These are phyloP conservation scores for Xylaria sp. DNA, from an alignment of 2,329 filamentous ascomycete genomes.

Conservation along the genomic window DNA sequence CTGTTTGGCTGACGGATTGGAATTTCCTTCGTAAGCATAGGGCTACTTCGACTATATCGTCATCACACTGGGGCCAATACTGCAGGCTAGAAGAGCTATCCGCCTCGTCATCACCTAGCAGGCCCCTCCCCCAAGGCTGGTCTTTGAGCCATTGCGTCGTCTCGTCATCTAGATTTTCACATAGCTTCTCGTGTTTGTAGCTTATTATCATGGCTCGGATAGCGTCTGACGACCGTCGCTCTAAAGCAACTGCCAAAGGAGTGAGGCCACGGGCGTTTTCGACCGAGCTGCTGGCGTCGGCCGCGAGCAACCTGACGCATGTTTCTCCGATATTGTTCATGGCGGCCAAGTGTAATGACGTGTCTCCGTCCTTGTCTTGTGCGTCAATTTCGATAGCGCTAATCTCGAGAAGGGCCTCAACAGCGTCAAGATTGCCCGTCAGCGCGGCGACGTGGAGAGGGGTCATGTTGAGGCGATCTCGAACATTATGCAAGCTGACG, in stretches of 20 bases:
- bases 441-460: slow-evolving; percentile 13
- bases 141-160: slow-evolving; percentile 5
- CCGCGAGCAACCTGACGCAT: slow-evolving; percentile 1
- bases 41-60: slow-evolving; percentile 6
- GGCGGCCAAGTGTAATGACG: slow-evolving; percentile 13
- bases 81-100: background rate
- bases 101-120: background rate
- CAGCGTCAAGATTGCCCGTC: slow-evolving; percentile 9
- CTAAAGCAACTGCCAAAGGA: slow-evolving; percentile 3
- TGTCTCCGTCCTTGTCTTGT: slow-evolving; percentile 1
- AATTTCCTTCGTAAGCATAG: slow-evolving; percentile 1
- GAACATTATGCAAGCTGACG: slow-evolving; percentile 1
- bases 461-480: background rate
- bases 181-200: background rate
- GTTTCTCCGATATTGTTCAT: slow-evolving; percentile 10
- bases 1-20: background rate
- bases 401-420: slow-evolving; percentile 11
- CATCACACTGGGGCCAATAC: background rate
- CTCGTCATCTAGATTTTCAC: background rate
- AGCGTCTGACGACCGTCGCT: background rate
- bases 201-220: background rate
- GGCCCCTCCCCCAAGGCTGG: slow-evolving; percentile 7
- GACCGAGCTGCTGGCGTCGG: background rate
- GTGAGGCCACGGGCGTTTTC: slow-evolving; percentile 5
- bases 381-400: slow-evolving; percentile 5